Evolutionary conservation across 805 yeast species (phyloP).

Genomic region (Lipomyces yamadae): DNA sequence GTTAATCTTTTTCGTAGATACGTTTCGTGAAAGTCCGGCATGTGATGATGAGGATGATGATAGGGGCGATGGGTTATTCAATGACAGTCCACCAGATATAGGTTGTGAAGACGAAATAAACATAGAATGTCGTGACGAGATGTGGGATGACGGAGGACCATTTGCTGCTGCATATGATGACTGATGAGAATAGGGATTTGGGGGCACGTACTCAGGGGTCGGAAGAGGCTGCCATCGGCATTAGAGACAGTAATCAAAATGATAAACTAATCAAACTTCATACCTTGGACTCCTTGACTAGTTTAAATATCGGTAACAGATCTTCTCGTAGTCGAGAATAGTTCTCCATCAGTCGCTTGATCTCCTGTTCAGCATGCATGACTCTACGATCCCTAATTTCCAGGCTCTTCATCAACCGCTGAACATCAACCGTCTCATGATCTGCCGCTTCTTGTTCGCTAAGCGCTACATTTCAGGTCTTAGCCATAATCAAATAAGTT

Average conservation of each 20-base stretch:
- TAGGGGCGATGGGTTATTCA: neutral
- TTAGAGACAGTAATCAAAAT: neutral
- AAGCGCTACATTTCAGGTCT: slow-evolving; percentile 1
- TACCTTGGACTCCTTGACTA: slow-evolving; percentile 61
- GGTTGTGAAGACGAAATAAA: slow-evolving; percentile 32
- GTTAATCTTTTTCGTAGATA: slow-evolving; percentile 22
- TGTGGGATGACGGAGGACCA: slow-evolving; percentile 11
- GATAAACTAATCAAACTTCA: slow-evolving; percentile 57
- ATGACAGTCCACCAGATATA: neutral
- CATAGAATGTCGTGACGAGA: slow-evolving; percentile 35
- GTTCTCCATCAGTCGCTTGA: slow-evolving; percentile 56
- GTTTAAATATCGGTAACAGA: slow-evolving; percentile 63
- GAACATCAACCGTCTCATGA: slow-evolving; percentile 40
- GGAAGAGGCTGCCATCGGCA: slow-evolving; percentile 28
- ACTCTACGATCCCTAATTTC: slow-evolving; percentile 44
- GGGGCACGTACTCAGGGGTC: slow-evolving; percentile 42
- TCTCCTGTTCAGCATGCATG: slow-evolving; percentile 44
- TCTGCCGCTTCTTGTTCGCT: slow-evolving; percentile 35
- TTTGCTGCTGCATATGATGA: slow-evolving; percentile 33
- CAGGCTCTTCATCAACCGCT: slow-evolving; percentile 26
- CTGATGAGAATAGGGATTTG: slow-evolving; percentile 43
- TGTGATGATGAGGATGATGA: neutral
- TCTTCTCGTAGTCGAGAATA: slow-evolving; percentile 65
- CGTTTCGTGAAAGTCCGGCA: slow-evolving; percentile 12
- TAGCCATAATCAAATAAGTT: neutral